These are phyloP conservation scores for Tricholomella constricta DNA, from an alignment of 768 basidiomycete species.

Conservation along the genomic window DNA sequence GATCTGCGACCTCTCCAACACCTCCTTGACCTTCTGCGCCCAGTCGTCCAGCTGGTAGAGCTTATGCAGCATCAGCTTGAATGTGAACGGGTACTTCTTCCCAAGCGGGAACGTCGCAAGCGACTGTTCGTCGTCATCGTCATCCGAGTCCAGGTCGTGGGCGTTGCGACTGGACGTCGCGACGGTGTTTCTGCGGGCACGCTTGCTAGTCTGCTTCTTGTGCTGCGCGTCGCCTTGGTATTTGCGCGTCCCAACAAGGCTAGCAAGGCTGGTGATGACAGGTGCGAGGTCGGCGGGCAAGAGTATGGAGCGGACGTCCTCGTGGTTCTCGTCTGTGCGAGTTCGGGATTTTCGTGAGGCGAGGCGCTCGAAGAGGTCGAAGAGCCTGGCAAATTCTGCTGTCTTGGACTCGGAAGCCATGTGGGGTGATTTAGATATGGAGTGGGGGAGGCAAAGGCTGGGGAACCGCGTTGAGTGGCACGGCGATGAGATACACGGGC, in stretches of 20 bases:
- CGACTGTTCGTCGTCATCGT: constrained; percentile 26
- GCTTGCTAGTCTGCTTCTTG: constrained; percentile 5
- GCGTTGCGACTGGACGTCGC: constrained; percentile 14
- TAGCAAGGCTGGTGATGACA: constrained; percentile 34
- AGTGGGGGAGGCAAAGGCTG: constrained; percentile 1
- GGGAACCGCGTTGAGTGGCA: background rate
- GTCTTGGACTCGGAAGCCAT: constrained; percentile 38
- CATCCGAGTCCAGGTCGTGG: constrained; percentile 18
- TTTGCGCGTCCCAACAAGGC: constrained; percentile 20
- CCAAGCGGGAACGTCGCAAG: constrained; percentile 45
- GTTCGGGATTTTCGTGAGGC: constrained; percentile 43
- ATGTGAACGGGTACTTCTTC: constrained; percentile 59
- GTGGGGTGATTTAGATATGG: constrained; percentile 10
- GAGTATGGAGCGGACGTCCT: constrained; percentile 21
- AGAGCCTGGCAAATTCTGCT: constrained; percentile 55
- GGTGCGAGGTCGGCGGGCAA: constrained; percentile 41
- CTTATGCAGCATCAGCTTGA: constrained; percentile 68
- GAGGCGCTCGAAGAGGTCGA: constrained; percentile 55
- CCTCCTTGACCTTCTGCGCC: constrained; percentile 53
- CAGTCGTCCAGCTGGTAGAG: constrained; percentile 64
- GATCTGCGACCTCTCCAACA: constrained; percentile 52
- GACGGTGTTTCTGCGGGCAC: constrained; percentile 29
- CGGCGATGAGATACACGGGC: constrained; percentile 5
- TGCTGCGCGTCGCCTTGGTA: background rate
- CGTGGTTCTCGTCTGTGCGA: constrained; percentile 28